Evolutionary conservation across 176 grass and related monocot genomes (phyloP).

Genomic region (Aegilops tauschii): DNA sequence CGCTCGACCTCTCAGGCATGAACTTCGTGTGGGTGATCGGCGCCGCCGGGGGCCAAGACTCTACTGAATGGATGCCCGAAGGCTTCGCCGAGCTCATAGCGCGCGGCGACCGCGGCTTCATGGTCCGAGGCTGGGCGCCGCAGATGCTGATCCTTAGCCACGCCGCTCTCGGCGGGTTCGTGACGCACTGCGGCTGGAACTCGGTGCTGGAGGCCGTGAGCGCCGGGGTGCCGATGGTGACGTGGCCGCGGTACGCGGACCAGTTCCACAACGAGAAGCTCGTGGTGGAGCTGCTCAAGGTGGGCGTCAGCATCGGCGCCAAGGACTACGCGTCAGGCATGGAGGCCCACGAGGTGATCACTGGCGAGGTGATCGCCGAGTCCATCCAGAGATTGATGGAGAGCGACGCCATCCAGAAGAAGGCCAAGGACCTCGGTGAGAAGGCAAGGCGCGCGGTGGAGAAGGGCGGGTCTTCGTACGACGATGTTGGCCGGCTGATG

Average conservation of each 20-base stretch:
- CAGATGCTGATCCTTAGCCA: neutral
- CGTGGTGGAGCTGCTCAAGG: neutral
- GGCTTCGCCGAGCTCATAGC: neutral
- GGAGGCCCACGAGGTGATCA: neutral
- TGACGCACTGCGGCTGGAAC: conserved; percentile 68
- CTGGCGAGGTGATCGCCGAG: neutral
- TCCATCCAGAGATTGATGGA: neutral
- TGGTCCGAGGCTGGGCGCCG: neutral
- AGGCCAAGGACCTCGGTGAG: neutral
- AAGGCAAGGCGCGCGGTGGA: neutral
- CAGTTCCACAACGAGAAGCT: neutral
- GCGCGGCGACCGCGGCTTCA: neutral
- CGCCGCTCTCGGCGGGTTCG: conserved; percentile 50
- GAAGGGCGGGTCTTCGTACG: neutral
- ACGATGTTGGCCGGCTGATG: neutral
- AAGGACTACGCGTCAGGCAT: neutral
- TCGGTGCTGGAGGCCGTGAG: conserved; percentile 40
- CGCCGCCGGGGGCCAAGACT: neutral
- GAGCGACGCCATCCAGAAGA: neutral
- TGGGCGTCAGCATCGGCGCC: neutral
- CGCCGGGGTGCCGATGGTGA: neutral
- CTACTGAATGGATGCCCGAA: neutral
- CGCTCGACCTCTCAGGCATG: neutral
- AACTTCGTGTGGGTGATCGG: neutral
- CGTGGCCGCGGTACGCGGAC: neutral